Base-by-base conservation (phyloP, 2,329 filamentous ascomycete genomes). In the Colletotrichum viniferum region DNA sequence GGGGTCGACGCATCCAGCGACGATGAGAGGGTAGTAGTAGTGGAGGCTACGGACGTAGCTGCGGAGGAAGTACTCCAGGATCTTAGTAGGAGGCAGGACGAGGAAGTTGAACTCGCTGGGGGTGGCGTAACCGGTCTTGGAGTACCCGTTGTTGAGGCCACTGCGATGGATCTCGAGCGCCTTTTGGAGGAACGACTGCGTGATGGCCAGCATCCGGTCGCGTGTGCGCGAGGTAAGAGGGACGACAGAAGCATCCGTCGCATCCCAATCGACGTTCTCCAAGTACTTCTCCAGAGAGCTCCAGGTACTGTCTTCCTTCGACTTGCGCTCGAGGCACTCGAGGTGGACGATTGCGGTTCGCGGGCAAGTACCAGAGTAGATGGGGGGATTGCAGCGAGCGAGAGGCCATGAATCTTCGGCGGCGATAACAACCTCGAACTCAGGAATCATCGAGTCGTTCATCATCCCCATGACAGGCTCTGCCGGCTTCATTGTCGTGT, bases 161-260 rank as follows among this genome's bases (percentile, higher is more conserved):
- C 90, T 87, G 62, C 90, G 88, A 81, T 94, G 92, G 58, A 93
- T 93, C 16, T 94, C 91, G 4, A 94, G 87, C 2, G 93, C 93
- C 79, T 93, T 94, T 83, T 94, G 91, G 10, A 94, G 84, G 81
- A 94, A 94, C 56, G 88, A 90, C 81, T 94, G 93, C 0, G 92
- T 94, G 76, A 94, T 94, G 64, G 92, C 92, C n/a, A 94, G 88
- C 79, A 94, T 89, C 81, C 92, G 92, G 81, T 95, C 93, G 36
- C 93, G 88, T 4, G 92, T 92, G 60, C 88, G 81, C 5, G 85
- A 79, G 4, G 81, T 85, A 66, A 90, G 83, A 5, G 88, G 85
- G 7, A 88, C 83, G 4, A 90, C 87, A 4, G 84, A 84, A 5
- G 85, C 81, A 76, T 86, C 84, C 21, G 81, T 72, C 4, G 82